Evolutionary conservation across 495 filamentous ascomycete species (phyloP), one percentile per base, ranked within the genome.

Genomic region (Aspergillus incahuasiensis): DNA sequence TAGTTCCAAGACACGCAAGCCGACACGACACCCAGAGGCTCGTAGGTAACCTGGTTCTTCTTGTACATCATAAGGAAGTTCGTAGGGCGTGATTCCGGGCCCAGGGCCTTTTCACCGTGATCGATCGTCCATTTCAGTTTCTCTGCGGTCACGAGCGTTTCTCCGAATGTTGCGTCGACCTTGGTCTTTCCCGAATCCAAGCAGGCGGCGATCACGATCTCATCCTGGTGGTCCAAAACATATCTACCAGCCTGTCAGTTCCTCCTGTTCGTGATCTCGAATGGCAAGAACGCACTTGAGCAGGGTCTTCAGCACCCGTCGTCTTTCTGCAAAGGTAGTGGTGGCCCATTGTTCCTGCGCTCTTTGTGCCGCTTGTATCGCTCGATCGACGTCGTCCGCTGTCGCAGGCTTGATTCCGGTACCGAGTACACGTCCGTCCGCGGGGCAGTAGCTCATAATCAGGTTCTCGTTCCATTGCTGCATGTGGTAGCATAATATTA

Each of bases 1-100:
- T 81, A 98, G 77, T 99, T 99, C 94, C 94, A 99, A 63, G 89
- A 95, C 34, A 97, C 89, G 44, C 90, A 85, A 15, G 95, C 94
- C 16, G 89, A 86, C 22, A 99, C 89, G 15, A 99, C 88, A 0
- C 94, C 95, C 20, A 97, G 75, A 15, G 94, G 92, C 68, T 99
- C 94, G 72, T 94, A 97, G 42, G 79, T 73, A 16, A 99, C 92
- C 53, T 85, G 86, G 63, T 96, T 96, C 68, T 83, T 85, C 79
- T 99, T 99, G 72, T 99, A 97, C 63, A 85, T 81, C 91, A 97
- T 92, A 38, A 99, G 76, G 42, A 96, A 79, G 68, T 94, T 97
- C 18, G 84, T 85, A 2, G 91, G 88, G 52, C 94, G 79, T 41
- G 77, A 74, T 55, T 86, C 84, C 2, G 91, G 80, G 19, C 70